Percentiles rank a stretch among this genome's conserved stretches.
Conservation (phyloP, 257 asterid genomes). For the Ballota nigra region DNA sequence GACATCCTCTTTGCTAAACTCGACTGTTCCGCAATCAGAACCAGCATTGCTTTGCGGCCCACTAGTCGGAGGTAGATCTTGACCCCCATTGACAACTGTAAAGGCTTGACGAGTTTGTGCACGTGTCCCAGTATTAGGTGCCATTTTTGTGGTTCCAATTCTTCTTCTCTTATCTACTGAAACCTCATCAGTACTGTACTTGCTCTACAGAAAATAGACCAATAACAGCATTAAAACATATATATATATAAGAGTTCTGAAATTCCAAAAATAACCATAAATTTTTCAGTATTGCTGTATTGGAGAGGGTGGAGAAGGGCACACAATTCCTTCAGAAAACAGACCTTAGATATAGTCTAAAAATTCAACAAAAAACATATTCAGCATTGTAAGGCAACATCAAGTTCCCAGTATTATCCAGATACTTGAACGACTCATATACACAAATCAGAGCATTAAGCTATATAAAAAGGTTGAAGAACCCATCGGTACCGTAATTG, state of each 20-base stretch:
- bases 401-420: neutral
- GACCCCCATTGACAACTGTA: constrained; percentile 71
- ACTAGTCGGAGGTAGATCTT: constrained; percentile 53
- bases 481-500: neutral
- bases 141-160: constrained; percentile 59
- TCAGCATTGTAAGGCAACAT: neutral
- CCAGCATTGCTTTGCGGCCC: constrained; percentile 72
- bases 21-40: constrained; percentile 55
- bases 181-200: constrained; percentile 48
- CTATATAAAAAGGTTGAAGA: neutral
- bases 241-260: neutral
- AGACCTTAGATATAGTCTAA: neutral
- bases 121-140: constrained; percentile 49
- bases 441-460: neutral
- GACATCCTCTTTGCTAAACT: constrained; percentile 69
- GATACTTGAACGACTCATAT: neutral
- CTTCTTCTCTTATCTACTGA: constrained; percentile 69
- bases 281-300: neutral
- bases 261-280: neutral
- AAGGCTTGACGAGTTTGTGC: constrained; percentile 62
- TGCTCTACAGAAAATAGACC: constrained; percentile 44
- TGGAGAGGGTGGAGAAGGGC: neutral
- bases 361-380: neutral
- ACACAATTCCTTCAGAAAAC: neutral
- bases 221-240: neutral